Evolutionary conservation across 345 rosid species (phyloP), one percentile per base, ranked within the genome.

Genomic region (Salix arbutifolia): DNA sequence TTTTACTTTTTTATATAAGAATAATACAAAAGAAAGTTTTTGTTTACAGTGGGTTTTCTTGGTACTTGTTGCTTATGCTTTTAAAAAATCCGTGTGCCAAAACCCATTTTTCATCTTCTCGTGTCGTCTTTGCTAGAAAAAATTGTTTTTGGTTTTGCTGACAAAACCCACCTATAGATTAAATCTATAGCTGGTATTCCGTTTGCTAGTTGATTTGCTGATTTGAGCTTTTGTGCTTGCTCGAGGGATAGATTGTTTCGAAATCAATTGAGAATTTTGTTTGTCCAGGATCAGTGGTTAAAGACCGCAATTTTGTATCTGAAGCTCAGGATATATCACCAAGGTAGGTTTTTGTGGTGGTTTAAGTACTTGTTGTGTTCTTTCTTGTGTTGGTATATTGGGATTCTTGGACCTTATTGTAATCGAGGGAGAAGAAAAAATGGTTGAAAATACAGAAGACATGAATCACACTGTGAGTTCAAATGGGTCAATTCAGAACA

Each of bases 401-500:
- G 37, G 61, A 48, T 23, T 5, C 17, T 28, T 3, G 35, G 9
- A 16, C 62, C 28, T 33, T 33, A 37, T 53, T 30, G 73, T 73
- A 44, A 72, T 30, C 68, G 40, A 33, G 52, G 52, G 50, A 33
- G 61, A 62, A 72, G 65, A 80, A 65, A 81, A 74, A 68, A 90
- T 87, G 91, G 90, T 83, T 62, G 88, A 82, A 79, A 85, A 80
- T 69, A 48, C 83, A 50, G 89, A 81, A 70, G 74, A 75, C 65
- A 74, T 76, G 84, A 73, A 67, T 42, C 64, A 73, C 68, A 69
- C 42, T 71, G 62, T 71, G 8, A 72, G 75, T 70, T 75, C 89
- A 18, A 88, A 91, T 81, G 96, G 91, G 53, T 75, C 60, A 2
- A 56, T 44, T 65, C 83, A 71, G 25, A 44, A 30, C 69, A 30